Percentiles rank a stretch among this genome's conserved stretches.
Evolutionary conservation across 2,329 filamentous ascomycete genomes (phyloP).

Genomic region (Cladophialophora yegresii): DNA sequence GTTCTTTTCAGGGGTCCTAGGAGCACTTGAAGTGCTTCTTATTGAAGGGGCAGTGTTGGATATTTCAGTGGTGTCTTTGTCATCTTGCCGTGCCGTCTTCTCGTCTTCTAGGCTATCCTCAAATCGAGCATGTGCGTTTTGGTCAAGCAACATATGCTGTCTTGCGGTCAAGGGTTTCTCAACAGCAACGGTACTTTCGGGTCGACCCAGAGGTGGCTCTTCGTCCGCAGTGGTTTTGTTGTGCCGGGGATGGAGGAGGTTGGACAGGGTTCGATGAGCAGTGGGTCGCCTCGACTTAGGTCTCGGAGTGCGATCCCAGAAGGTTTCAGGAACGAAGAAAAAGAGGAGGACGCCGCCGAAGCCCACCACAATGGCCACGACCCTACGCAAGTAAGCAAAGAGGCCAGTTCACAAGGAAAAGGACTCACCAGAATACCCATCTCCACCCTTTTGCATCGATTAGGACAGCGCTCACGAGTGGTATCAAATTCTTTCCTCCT

Average conservation of each 20-base stretch:
- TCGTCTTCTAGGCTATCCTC: slow-evolving; percentile 17
- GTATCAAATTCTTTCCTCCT: slow-evolving; percentile 87
- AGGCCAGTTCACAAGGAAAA: slow-evolving; percentile 33
- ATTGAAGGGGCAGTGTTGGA: background rate
- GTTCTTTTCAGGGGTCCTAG: background rate
- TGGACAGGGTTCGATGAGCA: slow-evolving; percentile 37
- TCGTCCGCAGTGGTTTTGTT: slow-evolving; percentile 19
- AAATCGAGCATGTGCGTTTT: slow-evolving; percentile 25
- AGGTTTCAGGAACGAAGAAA: slow-evolving; percentile 90
- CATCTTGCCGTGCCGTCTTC: background rate
- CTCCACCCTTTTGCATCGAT: slow-evolving; percentile 79
- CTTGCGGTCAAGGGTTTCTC: slow-evolving; percentile 27
- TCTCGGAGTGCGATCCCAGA: slow-evolving; percentile 83
- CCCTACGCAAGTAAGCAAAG: slow-evolving; percentile 15
- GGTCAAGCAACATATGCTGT: slow-evolving; percentile 28
- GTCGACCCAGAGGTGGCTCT: background rate
- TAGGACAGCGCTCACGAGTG: slow-evolving; percentile 80
- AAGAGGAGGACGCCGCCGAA: slow-evolving; percentile 73
- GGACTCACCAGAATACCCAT: slow-evolving; percentile 74
- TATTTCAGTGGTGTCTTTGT: background rate
- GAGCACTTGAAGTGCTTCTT: background rate
- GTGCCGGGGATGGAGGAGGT: slow-evolving; percentile 25
- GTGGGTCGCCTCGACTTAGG: slow-evolving; percentile 45
- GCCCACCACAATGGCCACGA: slow-evolving; percentile 73
- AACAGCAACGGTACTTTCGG: slow-evolving; percentile 14